These are phyloP conservation scores for Colletotrichum theobromicola DNA, from an alignment of 2,329 filamentous ascomycete species.

Conservation along the genomic window DNA sequence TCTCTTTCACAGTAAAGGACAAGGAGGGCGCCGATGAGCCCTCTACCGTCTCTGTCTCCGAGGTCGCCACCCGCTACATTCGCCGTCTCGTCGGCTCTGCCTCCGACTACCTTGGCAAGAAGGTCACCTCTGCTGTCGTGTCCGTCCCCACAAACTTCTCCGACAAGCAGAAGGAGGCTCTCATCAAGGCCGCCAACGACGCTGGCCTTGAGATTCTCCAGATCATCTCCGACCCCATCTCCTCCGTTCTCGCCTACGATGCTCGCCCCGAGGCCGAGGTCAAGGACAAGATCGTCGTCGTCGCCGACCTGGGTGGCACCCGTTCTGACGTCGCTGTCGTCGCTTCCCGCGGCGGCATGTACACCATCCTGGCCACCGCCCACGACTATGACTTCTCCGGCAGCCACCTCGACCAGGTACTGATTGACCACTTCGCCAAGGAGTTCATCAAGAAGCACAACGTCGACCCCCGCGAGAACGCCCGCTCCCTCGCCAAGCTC, in stretches of 20 bases:
- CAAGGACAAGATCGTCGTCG: conserved; percentile 87
- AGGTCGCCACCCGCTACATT: conserved; percentile 85
- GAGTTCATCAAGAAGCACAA: conserved; percentile 98
- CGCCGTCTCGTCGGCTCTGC: conserved; percentile 82
- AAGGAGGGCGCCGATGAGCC: conserved; percentile 64
- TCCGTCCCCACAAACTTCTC: conserved; percentile 93
- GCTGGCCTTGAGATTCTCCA: conserved; percentile 90
- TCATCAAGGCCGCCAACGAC: conserved; percentile 77
- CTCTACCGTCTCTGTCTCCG: conserved; percentile 77
- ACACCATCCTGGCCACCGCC: conserved; percentile 89
- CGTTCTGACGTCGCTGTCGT: conserved; percentile 91
- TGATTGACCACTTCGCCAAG: conserved; percentile 97
- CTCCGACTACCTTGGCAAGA: conserved; percentile 90
- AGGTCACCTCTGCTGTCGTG: conserved; percentile 93
- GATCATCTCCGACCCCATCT: conserved; percentile 89
- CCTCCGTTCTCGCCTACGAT: conserved; percentile 89
- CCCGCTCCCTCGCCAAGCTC: conserved; percentile 86
- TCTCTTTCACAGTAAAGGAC: conserved; percentile 87
- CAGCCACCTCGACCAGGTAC: conserved; percentile 82
- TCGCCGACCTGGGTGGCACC: conserved; percentile 91
- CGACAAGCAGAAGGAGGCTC: conserved; percentile 83
- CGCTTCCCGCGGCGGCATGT: conserved; percentile 92
- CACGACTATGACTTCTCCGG: conserved; percentile 97
- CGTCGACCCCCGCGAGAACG: conserved; percentile 83
- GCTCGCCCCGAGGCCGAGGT: conserved; percentile 77